phyloP scores from a whole-genome alignment of 1,284 basidiomycete genomes.

The Irpex lacteus region DNA sequence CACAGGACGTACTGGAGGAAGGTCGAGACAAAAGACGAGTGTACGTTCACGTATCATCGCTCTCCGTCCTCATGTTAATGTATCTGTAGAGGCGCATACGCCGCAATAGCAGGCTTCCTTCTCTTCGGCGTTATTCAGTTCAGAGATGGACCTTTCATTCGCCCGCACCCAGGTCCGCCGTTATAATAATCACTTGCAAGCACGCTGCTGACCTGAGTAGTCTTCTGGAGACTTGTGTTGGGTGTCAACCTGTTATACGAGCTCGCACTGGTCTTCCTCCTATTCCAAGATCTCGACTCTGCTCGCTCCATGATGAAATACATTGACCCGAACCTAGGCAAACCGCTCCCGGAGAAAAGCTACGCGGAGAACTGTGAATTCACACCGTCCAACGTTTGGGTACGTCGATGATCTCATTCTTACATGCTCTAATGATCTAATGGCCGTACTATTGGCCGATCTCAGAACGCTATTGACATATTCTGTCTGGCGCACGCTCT shows the following conservation, averaged over 20 bases:
- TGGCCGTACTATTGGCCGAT: slow-evolving; percentile 8
- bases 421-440: not conserved
- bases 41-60: slow-evolving; percentile 41
- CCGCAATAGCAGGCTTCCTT: slow-evolving; percentile 66
- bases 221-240: slow-evolving; percentile 73
- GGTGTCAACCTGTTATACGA: slow-evolving; percentile 82
- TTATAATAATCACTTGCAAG: slow-evolving; percentile 46
- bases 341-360: slow-evolving; percentile 74
- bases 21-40: slow-evolving; percentile 74
- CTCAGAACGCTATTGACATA: slow-evolving; percentile 74
- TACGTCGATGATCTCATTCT: slow-evolving; percentile 31
- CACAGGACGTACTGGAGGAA: slow-evolving; percentile 76
- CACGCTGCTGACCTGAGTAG: slow-evolving; percentile 22
- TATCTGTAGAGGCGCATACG: slow-evolving; percentile 60
- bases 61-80: slow-evolving; percentile 2
- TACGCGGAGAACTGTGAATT: slow-evolving; percentile 79
- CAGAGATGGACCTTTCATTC: slow-evolving; percentile 68
- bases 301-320: slow-evolving; percentile 76
- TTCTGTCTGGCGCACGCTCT: slow-evolving; percentile 81
- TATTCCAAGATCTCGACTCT: slow-evolving; percentile 80
- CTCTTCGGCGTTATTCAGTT: slow-evolving; percentile 83
- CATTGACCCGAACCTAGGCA: slow-evolving; percentile 69
- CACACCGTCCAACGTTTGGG: slow-evolving; percentile 65
- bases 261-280: slow-evolving; percentile 73
- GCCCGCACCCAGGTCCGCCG: slow-evolving; percentile 32